Base-by-base conservation (phyloP, 805 yeast species). In the Myxozyma lipomycoides region DNA sequence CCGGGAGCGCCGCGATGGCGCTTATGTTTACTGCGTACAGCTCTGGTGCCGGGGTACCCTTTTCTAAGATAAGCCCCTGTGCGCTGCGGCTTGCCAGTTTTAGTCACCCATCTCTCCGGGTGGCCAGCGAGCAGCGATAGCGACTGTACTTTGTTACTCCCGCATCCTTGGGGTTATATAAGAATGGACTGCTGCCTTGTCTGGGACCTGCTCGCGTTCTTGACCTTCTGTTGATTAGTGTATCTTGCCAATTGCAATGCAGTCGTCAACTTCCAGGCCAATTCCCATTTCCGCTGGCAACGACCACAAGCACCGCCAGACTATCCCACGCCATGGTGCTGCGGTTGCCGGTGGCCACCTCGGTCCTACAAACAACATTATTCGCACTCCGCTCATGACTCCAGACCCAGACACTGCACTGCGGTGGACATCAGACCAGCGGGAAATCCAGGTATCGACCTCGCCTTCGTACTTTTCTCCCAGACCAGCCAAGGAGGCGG, bases 341-440 rank as follows among this genome's bases (percentile, higher is more conserved):
- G 12, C 7, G 12, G 32, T 7, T 12, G 7, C 12, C 32, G 7
- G 7, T 12, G 32, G 32, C 32, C 32, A 28, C 12, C 32, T 12
- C 32, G 12, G 12, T 9, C 32, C 7, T 19, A 40, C 18, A 15
- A 38, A 46, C 46, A 49, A 43, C 42, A 45, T 49, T 38, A 53
- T 53, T 19, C 45, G 58, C 35, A 50, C 58, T 5, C 58, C 58
- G 18, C 23, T 42, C 2, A 30, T 50, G 15, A 53, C 58, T 4
- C 58, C 58, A 22, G 55, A 53, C 43, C 58, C 58, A 4, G 58
- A 53, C 41, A 24, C 55, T 22, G 52, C 49, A 7, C n/a, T 50
- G 30, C 46, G 55, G 19, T 35, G 49, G n/a, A 42, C 55, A 34
- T 15, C 6, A 4, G 36, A 36, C 22, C 12, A 36, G 6, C 19